Percentiles rank a stretch among this genome's conserved stretches.
Evolutionary conservation across 371 early-diverging fungal genomes (phyloP).

Genomic region (Actinomucor elegans): DNA sequence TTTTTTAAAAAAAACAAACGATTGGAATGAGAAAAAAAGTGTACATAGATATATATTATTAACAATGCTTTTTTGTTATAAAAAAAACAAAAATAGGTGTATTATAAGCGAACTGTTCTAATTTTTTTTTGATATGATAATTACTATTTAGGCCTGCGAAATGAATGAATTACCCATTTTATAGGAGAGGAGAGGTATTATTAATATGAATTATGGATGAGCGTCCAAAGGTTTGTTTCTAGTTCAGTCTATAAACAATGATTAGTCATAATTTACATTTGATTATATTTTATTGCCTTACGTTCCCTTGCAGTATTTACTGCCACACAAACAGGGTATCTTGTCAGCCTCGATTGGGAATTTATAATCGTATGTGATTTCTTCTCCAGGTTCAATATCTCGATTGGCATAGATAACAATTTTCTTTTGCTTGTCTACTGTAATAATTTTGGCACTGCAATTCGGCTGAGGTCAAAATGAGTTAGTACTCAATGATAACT

Average conservation of each 20-base stretch:
- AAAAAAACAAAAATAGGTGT: too few relatives aligned
- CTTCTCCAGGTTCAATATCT: conserved; percentile 91
- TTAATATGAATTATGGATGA: neutral
- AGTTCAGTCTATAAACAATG: conserved; percentile 6
- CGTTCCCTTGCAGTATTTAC: conserved; percentile 79
- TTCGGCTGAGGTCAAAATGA: conserved; percentile 73
- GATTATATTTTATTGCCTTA: conserved; percentile 22
- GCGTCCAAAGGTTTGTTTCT: neutral
- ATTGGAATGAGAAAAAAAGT: too few relatives aligned
- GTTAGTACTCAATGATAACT: too few relatives aligned
- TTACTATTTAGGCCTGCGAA: conserved; percentile 7
- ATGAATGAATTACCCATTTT: neutral
- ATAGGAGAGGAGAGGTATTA: neutral
- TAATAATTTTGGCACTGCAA: conserved; percentile 92
- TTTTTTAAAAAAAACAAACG: too few relatives aligned
- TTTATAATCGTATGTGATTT: conserved; percentile 99
- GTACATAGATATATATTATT: too few relatives aligned
- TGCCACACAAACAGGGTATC: conserved; percentile 94
- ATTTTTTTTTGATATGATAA: conserved; percentile 1
- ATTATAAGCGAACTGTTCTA: too few relatives aligned
- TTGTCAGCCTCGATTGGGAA: conserved; percentile 92
- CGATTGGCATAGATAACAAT: conserved; percentile 93
- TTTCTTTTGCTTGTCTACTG: conserved; percentile 83
- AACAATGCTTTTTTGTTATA: too few relatives aligned
- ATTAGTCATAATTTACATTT: neutral